Evolutionary conservation across 345 rosid species (phyloP).

Genomic region (Eucalyptus paniculata): DNA sequence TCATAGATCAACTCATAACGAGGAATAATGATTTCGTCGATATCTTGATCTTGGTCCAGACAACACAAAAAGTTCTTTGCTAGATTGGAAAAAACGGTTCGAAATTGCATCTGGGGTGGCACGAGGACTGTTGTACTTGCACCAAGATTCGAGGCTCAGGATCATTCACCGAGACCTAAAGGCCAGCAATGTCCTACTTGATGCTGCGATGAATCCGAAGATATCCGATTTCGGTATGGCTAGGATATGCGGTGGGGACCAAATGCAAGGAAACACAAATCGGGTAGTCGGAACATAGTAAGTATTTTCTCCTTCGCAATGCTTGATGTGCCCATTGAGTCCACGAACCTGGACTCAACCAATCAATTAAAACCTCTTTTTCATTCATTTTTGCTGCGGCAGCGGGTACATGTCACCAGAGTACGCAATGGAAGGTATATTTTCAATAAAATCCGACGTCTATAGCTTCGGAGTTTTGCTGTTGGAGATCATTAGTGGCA

Average conservation of each 20-base stretch:
- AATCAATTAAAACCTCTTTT: background rate
- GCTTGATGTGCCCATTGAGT: background rate
- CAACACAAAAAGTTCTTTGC: background rate
- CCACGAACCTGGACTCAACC: background rate
- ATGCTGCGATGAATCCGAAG: slow-evolving; percentile 35
- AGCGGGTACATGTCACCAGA: slow-evolving; percentile 91
- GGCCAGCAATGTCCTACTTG: slow-evolving; percentile 46
- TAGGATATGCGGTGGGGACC: slow-evolving; percentile 37
- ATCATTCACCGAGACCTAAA: slow-evolving; percentile 77
- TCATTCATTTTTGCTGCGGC: background rate
- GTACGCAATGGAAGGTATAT: slow-evolving; percentile 49
- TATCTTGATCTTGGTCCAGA: background rate
- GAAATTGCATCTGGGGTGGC: slow-evolving; percentile 46
- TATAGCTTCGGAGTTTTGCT: slow-evolving; percentile 61
- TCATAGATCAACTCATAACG: too few species aligned
- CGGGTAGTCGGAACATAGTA: slow-evolving; percentile 69
- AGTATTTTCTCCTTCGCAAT: background rate
- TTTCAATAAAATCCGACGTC: slow-evolving; percentile 60
- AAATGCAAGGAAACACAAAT: slow-evolving; percentile 32
- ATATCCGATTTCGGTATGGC: slow-evolving; percentile 74
- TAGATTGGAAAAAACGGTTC: slow-evolving; percentile 48
- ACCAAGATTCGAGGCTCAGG: slow-evolving; percentile 60
- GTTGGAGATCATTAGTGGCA: slow-evolving; percentile 49
- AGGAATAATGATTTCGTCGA: background rate
- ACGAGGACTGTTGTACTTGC: slow-evolving; percentile 56